These are phyloP conservation scores for Curvularia verruculosa DNA, from an alignment of 2,329 filamentous ascomycete genomes.

Conservation along the genomic window DNA sequence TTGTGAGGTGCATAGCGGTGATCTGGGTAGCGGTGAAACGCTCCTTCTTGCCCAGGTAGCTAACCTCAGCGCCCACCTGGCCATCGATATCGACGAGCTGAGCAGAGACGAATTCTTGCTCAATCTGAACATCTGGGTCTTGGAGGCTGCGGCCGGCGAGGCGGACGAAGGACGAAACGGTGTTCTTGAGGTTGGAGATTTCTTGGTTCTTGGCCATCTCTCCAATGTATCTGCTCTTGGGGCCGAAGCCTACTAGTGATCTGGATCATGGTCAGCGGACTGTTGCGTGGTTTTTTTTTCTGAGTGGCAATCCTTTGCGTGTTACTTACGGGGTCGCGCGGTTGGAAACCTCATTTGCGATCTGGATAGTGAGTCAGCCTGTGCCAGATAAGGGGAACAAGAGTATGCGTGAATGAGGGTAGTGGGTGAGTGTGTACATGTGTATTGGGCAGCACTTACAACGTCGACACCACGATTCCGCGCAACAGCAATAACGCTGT, in stretches of 20 bases:
- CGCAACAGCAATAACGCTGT: slow-evolving; percentile 96
- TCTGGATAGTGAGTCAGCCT: slow-evolving; percentile 61
- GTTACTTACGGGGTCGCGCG: slow-evolving; percentile 89
- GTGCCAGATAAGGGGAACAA: slow-evolving; percentile 1
- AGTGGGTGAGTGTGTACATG: background rate
- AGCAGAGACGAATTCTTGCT: slow-evolving; percentile 89
- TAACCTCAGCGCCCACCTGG: slow-evolving; percentile 92
- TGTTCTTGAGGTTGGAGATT: slow-evolving; percentile 99
- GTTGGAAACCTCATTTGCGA: slow-evolving; percentile 99
- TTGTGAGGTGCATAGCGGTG: slow-evolving; percentile 92
- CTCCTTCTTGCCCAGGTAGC: slow-evolving; percentile 92
- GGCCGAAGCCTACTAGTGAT: slow-evolving; percentile 91
- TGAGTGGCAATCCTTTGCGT: slow-evolving; percentile 19
- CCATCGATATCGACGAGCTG: slow-evolving; percentile 88
- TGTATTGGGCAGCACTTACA: slow-evolving; percentile 64
- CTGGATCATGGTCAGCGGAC: slow-evolving; percentile 45
- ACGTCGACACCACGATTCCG: slow-evolving; percentile 99
- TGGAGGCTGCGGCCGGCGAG: slow-evolving; percentile 84
- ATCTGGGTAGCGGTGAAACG: slow-evolving; percentile 94
- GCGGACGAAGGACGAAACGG: slow-evolving; percentile 88
- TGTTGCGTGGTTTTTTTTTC: slow-evolving; percentile 4
- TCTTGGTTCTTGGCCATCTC: slow-evolving; percentile 98
- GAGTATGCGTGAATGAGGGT: no score
- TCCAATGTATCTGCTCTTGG: slow-evolving; percentile 91
- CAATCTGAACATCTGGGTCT: slow-evolving; percentile 91